Evolutionary conservation across 495 filamentous ascomycete species (phyloP), one percentile per base, ranked within the genome.

Genomic region (Glonium stellatum): DNA sequence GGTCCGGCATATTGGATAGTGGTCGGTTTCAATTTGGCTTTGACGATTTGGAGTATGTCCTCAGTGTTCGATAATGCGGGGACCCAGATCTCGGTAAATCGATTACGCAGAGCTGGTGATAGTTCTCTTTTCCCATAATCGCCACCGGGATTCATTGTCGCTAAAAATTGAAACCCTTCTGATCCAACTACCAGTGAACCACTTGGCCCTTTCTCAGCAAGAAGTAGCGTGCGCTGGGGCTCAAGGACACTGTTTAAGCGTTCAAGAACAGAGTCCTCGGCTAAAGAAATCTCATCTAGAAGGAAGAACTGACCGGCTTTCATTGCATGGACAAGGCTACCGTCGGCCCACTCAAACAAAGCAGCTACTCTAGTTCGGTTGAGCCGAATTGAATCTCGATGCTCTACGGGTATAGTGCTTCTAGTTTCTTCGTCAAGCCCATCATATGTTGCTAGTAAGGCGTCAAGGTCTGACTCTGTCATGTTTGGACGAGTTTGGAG

Each of bases 31-130:
- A 97, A 76, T 70, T 93, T 96, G 35, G 83, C 83, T 34, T 79
- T 75, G 9, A 96, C 84, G 55, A 99, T 97, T 47, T 93, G 87
- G 35, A 91, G 73, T 25, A 97, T 84, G 68, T 99, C 95, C 27
- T 91, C 85, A 37, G 80, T 78, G 44, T 93, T 89, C 0, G 88
- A 87, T 47, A 88, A 75, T 2, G 90, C 78, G 3, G 93, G 90
- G 0, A 96, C 95, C 95, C 95, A 99, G 21, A 99, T 95, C 70
- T 99, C 95, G 0, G 95, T 99, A 75, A 99, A 97, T 42, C 95
- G 87, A 70, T 99, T 97, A 23, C 95, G 82, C 55, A 99, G 77
- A 23, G 95, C 95, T 5, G 92, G 92, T 2, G 95, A 97, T 48
- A 99, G 84, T 71, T 99, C 95, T 64, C 87, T 87, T 70, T 99